These are phyloP conservation scores for Amanita thiersii DNA, from an alignment of 768 basidiomycete genomes.

Conservation along the genomic window DNA sequence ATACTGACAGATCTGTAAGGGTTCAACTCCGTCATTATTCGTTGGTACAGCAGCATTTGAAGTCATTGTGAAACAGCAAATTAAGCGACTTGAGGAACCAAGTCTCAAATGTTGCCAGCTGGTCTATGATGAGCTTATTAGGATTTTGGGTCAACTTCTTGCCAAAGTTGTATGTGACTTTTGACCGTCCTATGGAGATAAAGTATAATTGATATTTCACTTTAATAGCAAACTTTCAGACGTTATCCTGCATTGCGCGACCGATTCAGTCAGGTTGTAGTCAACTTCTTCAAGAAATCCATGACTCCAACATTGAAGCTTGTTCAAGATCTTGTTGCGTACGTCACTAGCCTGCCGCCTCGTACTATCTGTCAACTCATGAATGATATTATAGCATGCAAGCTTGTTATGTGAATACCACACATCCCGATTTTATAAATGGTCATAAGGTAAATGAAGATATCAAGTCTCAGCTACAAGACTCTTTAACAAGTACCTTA, in stretches of 20 bases:
- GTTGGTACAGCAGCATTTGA: slow-evolving; percentile 97
- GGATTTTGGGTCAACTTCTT: slow-evolving; percentile 90
- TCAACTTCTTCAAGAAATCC: slow-evolving; percentile 91
- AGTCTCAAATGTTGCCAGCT: slow-evolving; percentile 89
- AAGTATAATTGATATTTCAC: neutral
- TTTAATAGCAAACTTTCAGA: slow-evolving; percentile 81
- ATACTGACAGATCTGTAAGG: slow-evolving; percentile 35
- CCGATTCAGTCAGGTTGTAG: slow-evolving; percentile 91
- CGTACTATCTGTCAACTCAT: neutral
- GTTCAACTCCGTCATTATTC: slow-evolving; percentile 93
- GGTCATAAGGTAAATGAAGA: slow-evolving; percentile 67
- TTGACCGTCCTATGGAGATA: too few relatives aligned
- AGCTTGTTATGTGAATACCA: slow-evolving; percentile 98
- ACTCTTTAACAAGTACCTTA: slow-evolving; percentile 16
- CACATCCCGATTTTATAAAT: slow-evolving; percentile 96
- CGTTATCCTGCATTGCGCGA: slow-evolving; percentile 96
- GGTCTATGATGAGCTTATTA: slow-evolving; percentile 95
- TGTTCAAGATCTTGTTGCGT: slow-evolving; percentile 88
- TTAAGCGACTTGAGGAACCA: slow-evolving; percentile 93
- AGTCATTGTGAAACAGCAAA: slow-evolving; percentile 98
- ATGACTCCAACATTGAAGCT: slow-evolving; percentile 96
- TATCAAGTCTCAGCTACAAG: neutral
- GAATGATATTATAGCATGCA: slow-evolving; percentile 63
- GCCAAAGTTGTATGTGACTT: slow-evolving; percentile 65
- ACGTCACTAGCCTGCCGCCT: slow-evolving; percentile 20